Conservation (phyloP, 2,329 filamentous ascomycete genomes). For the Penicillium frequentans region DNA sequence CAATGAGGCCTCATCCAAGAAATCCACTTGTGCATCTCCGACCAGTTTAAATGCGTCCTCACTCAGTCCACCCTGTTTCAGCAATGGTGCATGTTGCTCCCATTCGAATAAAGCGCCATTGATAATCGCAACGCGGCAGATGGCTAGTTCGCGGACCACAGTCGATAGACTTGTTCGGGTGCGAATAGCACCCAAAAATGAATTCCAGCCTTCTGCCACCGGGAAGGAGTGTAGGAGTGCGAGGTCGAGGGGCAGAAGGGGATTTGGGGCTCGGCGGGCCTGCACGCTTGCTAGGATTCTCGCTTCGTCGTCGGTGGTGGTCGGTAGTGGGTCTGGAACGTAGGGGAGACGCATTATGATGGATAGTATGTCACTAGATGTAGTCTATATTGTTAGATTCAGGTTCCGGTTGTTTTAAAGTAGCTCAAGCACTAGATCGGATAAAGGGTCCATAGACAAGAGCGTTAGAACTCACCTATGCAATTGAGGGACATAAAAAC, state of each 20-base stretch:
- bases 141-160: constrained; percentile 70
- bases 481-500: background rate
- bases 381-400: background rate
- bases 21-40: constrained; percentile 32
- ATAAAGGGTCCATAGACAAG: background rate
- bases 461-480: background rate
- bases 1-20: constrained; percentile 24
- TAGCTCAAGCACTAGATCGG: background rate
- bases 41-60: constrained; percentile 43
- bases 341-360: constrained; percentile 55
- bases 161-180: constrained; percentile 52
- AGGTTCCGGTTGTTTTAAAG: background rate
- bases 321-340: constrained; percentile 51
- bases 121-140: constrained; percentile 76
- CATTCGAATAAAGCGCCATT: constrained; percentile 87
- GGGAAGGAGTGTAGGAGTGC: constrained; percentile 56
- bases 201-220: constrained; percentile 60
- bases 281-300: constrained; percentile 53
- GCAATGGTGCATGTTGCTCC: constrained; percentile 74
- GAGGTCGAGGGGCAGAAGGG: constrained; percentile 54
- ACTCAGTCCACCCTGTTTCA: constrained; percentile 59
- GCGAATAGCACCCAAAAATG: constrained; percentile 57
- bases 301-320: constrained; percentile 48
- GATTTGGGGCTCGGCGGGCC: constrained; percentile 51
- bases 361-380: background rate